A percentile compares a stretch with the other conserved stretches of the same genome.
Evolutionary conservation across 371 early-diverging fungal species (phyloP).

Genomic region (Mucor mucedo): DNA sequence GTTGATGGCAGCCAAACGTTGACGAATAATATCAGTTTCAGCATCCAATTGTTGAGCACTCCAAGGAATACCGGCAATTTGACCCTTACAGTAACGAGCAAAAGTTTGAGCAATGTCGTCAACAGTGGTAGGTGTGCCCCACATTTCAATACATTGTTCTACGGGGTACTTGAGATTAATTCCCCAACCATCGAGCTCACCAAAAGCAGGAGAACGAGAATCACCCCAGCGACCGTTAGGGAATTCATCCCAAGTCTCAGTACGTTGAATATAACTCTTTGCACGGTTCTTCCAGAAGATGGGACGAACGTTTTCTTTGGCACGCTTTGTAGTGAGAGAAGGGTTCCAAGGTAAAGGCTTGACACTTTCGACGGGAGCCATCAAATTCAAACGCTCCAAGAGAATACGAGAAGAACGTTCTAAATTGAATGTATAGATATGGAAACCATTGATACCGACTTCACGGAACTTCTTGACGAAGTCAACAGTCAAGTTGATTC

Average conservation of each 20-base stretch:
- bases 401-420: constrained; percentile 87
- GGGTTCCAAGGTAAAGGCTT: constrained; percentile 67
- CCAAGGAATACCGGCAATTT: constrained; percentile 90
- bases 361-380: constrained; percentile 76
- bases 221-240: constrained; percentile 99
- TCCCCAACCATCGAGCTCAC: constrained; percentile 93
- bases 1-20: constrained; percentile 76
- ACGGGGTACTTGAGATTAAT: constrained; percentile 74
- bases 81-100: constrained; percentile 81
- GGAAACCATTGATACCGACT: constrained; percentile 76
- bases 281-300: constrained; percentile 97
- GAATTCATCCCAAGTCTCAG: constrained; percentile 97
- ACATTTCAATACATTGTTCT: constrained; percentile 70
- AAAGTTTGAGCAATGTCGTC: constrained; percentile 79
- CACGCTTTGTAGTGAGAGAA: constrained; percentile 79
- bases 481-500: constrained; percentile 82
- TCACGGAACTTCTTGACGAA: constrained; percentile 79
- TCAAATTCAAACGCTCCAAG: constrained; percentile 80
- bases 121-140: constrained; percentile 76
- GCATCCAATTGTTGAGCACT: constrained; percentile 82
- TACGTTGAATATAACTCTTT: constrained; percentile 90
- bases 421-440: constrained; percentile 91
- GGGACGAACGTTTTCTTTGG: constrained; percentile 94
- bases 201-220: constrained; percentile 90
- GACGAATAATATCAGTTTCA: constrained; percentile 82